phyloP scores from a whole-genome alignment of 202 grass and related monocot species.

The Carex arenaria region DNA sequence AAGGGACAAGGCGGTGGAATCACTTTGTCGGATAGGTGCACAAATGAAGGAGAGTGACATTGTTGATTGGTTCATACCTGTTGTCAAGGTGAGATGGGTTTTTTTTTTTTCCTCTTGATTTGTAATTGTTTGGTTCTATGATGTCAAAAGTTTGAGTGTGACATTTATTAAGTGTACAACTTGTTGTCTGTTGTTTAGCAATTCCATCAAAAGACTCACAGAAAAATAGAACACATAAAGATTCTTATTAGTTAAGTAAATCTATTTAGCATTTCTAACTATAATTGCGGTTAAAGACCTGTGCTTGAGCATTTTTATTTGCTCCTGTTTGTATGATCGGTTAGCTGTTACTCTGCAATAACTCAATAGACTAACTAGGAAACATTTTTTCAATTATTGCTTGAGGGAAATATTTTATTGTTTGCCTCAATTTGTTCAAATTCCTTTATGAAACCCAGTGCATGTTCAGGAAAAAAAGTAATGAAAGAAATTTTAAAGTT shows the following conservation, averaged over 20 bases:
- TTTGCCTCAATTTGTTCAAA: background rate
- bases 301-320: background rate
- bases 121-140: background rate
- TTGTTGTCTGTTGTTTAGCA: background rate
- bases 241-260: background rate
- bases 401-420: background rate
- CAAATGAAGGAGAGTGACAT: conserved; percentile 93
- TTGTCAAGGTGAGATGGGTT: conserved; percentile 65
- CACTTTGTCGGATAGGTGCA: conserved; percentile 78
- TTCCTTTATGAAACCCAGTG: background rate
- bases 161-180: background rate
- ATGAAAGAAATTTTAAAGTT: background rate
- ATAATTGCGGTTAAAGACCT: background rate
- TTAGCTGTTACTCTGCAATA: background rate
- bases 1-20: conserved; percentile 91
- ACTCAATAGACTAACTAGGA: background rate
- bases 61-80: conserved; percentile 67
- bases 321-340: background rate
- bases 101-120: background rate
- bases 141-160: background rate
- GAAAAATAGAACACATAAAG: background rate
- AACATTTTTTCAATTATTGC: background rate
- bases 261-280: background rate
- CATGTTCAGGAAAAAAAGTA: background rate
- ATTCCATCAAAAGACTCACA: background rate